Evolutionary conservation across 2,329 filamentous ascomycete genomes (phyloP), one percentile per base, ranked within the genome.

Genomic region (Aschersonia sp.): DNA sequence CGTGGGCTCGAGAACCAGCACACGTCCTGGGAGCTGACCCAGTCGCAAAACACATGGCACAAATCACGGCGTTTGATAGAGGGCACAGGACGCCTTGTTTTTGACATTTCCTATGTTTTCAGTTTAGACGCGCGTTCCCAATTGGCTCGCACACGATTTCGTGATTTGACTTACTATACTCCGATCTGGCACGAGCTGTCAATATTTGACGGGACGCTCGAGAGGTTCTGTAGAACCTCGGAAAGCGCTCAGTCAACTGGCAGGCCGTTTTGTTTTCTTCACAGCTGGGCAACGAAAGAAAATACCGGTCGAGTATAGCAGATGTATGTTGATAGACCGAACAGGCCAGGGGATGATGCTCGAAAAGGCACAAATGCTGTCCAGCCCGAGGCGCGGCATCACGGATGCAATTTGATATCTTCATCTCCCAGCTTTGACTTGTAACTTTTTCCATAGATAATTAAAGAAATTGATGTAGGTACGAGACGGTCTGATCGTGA

Each of bases 41-140:
- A 8, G 35, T 9, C 8, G 8, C 8, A 46, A 48, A 49, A 48
- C 49, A 52, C 50, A 53, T 46, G 51, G 52, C 51, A 56, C 54
- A 51, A 37, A 22, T 47, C 49, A 52, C 50, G 58, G 58, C 58
- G 58, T 61, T 61, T 58, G 55, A 54, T 61, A 61, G 58, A 61
- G 54, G 57, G 42, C 41, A 55, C 49, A 37, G 35, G 35, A 49
- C 50, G 52, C 52, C 52, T 48, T 37, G 45, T 5, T 40, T 44
- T 40, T 22, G 29, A n/a, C 32, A 31, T 43, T 37, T 37, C 14
- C 30, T 37, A 12, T 39, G 4, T 29, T 41, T 42, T 46, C 30
- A 31, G 44, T 32, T 45, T 57, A 56, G 57, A 57, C 53, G 22
- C 22, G 22, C 22, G 22, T 22, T 22, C 22, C 4, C 22, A 22